These are phyloP conservation scores for Aspergillus wentii DNA, from an alignment of 495 filamentous ascomycete genomes.

Conservation along the genomic window DNA sequence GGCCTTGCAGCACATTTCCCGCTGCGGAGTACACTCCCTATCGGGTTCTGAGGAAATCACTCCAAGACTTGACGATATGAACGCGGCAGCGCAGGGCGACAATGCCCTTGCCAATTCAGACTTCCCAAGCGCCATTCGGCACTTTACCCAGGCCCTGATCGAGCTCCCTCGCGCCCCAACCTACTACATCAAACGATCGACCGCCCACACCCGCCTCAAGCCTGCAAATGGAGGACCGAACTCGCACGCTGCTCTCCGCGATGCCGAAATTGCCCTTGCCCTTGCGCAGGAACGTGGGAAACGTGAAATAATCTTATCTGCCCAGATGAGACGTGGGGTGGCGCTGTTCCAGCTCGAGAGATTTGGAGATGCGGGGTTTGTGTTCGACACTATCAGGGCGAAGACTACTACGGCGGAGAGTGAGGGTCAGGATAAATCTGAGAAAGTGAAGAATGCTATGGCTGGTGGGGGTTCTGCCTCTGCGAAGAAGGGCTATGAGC, in stretches of 20 bases:
- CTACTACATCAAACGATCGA: conserved; percentile 87
- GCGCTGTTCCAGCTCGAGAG: conserved; percentile 64
- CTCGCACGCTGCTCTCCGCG: conserved; percentile 57
- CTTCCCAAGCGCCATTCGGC: conserved; percentile 59
- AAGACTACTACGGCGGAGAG: conserved; percentile 54
- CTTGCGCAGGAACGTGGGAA: conserved; percentile 69
- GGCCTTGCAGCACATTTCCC: no score
- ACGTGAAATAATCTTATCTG: conserved; percentile 71
- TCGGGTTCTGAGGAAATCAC: no score
- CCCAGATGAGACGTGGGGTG: conserved; percentile 77
- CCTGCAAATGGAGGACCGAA: conserved; percentile 43
- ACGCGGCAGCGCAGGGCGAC: conserved; percentile 56
- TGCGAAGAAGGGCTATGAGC: conserved; percentile 49
- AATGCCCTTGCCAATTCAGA: conserved; percentile 60
- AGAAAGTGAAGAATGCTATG: conserved; percentile 30
- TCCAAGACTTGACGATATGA: no score
- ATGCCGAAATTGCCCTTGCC: conserved; percentile 74
- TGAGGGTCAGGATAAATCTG: conserved; percentile 29
- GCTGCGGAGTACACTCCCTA: no score
- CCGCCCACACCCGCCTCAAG: conserved; percentile 67
- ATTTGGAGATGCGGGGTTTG: conserved; percentile 71
- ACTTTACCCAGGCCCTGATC: conserved; percentile 73
- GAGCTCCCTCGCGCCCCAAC: conserved; percentile 61
- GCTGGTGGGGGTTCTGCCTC: conserved; percentile 21
- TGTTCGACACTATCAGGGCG: conserved; percentile 62